Conservation (phyloP, 305 asterid genomes). For the Fraxinus dipetala region DNA sequence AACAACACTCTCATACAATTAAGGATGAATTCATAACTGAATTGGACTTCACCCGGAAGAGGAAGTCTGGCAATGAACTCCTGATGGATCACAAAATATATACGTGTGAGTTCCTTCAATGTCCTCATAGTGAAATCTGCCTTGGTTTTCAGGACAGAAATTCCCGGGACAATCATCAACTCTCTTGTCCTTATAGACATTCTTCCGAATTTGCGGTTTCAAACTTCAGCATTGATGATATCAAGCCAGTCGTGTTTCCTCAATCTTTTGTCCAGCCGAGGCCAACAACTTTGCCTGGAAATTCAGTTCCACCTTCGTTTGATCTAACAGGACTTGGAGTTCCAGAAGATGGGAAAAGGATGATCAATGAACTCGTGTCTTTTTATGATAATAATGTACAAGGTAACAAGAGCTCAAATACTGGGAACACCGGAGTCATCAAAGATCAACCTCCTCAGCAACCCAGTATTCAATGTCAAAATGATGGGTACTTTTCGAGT, state of each 20-base stretch:
- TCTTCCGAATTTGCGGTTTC: constrained; percentile 41
- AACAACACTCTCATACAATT: constrained; percentile 35
- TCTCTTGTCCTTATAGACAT: constrained; percentile 52
- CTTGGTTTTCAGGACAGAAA: constrained; percentile 59
- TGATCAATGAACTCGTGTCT: constrained; percentile 70
- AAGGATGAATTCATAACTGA: constrained; percentile 45
- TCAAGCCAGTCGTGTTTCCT: constrained; percentile 42
- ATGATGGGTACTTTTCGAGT: constrained; percentile 34
- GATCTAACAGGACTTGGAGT: constrained; percentile 62
- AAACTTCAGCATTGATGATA: constrained; percentile 40
- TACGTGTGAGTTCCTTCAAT: constrained; percentile 65
- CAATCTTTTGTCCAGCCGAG: constrained; percentile 46
- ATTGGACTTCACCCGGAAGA: constrained; percentile 57
- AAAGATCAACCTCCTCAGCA: constrained; percentile 37
- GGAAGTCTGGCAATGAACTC: constrained; percentile 45
- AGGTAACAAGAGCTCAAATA: constrained; percentile 34
- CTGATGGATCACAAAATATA: constrained; percentile 50
- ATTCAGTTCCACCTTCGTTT: constrained; percentile 32
- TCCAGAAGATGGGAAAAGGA: constrained; percentile 76
- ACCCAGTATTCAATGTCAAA: constrained; percentile 36
- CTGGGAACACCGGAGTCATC: constrained; percentile 18
- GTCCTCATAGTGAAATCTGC: constrained; percentile 60
- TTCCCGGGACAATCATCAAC: constrained; percentile 70
- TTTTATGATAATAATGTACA: constrained; percentile 55
- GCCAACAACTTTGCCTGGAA: constrained; percentile 25